These are phyloP conservation scores for Trichocomaceae sp. DNA, from an alignment of 2,329 filamentous ascomycete species.

Conservation along the genomic window DNA sequence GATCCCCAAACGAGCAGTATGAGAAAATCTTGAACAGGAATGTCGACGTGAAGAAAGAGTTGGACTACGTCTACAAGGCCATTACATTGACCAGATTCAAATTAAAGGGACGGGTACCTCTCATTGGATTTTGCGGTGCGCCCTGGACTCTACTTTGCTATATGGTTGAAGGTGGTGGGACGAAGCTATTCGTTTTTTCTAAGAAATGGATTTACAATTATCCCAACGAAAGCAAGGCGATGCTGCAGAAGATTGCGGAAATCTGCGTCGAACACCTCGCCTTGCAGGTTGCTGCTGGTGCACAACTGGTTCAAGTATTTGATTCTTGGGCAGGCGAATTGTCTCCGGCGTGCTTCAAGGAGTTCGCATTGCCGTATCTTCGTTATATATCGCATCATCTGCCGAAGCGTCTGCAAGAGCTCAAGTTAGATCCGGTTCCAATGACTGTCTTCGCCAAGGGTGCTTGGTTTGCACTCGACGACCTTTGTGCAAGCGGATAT, in stretches of 20 bases:
- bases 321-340: slow-evolving; percentile 98
- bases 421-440: slow-evolving; percentile 73
- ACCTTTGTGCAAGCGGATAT: slow-evolving; percentile 81
- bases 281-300: slow-evolving; percentile 84
- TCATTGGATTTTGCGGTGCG: slow-evolving; percentile 94
- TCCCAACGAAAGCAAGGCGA: slow-evolving; percentile 66
- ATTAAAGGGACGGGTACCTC: slow-evolving; percentile 76
- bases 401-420: slow-evolving; percentile 64
- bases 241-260: slow-evolving; percentile 87
- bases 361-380: slow-evolving; percentile 81
- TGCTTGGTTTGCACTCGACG: slow-evolving; percentile 88
- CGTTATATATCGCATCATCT: slow-evolving; percentile 75
- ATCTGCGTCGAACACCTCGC: slow-evolving; percentile 93
- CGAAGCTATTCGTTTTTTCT: slow-evolving; percentile 85
- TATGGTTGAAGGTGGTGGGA: slow-evolving; percentile 97
- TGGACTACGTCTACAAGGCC: slow-evolving; percentile 93
- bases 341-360: slow-evolving; percentile 72
- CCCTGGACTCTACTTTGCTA: slow-evolving; percentile 97
- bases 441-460: slow-evolving; percentile 99
- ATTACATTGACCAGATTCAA: slow-evolving; percentile 88
- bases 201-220: slow-evolving; percentile 98
- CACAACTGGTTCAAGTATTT: slow-evolving; percentile 94
- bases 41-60: slow-evolving; percentile 76
- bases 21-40: slow-evolving; percentile 64
- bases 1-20: slow-evolving; percentile 79